phyloP scores from a whole-genome alignment of 2,329 filamentous ascomycete species.

The Colletotrichum sp. region DNA sequence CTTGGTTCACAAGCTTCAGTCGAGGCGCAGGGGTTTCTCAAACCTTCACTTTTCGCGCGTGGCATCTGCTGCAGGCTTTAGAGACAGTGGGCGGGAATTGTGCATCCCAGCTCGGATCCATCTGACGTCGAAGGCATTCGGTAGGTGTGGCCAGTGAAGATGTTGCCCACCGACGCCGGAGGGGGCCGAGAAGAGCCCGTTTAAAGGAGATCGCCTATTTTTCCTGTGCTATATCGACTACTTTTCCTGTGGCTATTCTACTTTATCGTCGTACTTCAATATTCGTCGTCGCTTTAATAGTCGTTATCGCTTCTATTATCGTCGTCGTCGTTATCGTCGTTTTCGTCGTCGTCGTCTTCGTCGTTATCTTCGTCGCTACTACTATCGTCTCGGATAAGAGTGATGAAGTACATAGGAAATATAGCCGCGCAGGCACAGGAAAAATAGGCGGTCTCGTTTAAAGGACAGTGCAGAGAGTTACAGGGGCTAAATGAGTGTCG shows the following conservation, averaged over 20 bases:
- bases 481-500: neutral
- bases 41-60: slow-evolving; percentile 28
- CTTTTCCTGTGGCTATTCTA: too few species aligned
- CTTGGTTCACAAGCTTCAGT: neutral
- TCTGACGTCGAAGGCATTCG: neutral
- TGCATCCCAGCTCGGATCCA: slow-evolving; percentile 6
- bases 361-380: too few species aligned
- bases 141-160: neutral
- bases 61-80: slow-evolving; percentile 21
- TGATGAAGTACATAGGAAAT: too few species aligned
- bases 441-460: neutral
- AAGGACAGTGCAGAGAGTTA: neutral
- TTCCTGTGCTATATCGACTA: too few species aligned
- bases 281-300: too few species aligned
- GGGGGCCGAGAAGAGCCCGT: neutral
- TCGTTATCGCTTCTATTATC: too few species aligned
- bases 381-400: too few species aligned
- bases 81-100: slow-evolving; percentile 9
- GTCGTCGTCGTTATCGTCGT: too few species aligned
- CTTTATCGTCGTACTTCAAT: too few species aligned
- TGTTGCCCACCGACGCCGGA: neutral
- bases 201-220: too few species aligned
- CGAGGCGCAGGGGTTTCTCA: neutral
- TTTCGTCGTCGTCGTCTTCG: too few species aligned
- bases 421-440: too few species aligned